These are phyloP conservation scores for Erucastrum elatum DNA, from an alignment of 345 rosid genomes.

Conservation along the genomic window DNA sequence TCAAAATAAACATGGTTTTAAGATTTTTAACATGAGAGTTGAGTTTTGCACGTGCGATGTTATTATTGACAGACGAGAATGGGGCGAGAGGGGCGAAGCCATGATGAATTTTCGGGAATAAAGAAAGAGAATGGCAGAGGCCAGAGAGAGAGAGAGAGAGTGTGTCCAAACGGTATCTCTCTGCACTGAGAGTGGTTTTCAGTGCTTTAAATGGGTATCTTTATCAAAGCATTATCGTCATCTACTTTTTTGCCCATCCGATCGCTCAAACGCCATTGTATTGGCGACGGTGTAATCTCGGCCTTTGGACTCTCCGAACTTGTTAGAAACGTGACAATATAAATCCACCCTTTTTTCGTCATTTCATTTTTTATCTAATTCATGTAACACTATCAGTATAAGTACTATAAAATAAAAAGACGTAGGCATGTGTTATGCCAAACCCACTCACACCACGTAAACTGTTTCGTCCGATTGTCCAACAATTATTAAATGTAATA, in stretches of 20 bases:
- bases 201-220: constrained; percentile 10
- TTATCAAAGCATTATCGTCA: constrained; percentile 9
- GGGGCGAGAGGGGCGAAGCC: not conserved
- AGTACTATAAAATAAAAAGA: not conserved
- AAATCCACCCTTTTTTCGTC: not conserved
- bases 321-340: constrained; percentile 21
- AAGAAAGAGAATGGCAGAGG: not conserved
- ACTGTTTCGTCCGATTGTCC: constrained; percentile 34
- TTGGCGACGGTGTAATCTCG: not conserved
- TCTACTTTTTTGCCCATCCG: constrained; percentile 24
- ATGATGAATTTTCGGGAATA: not conserved
- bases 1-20: not conserved
- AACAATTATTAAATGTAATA: not conserved
- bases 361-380: not conserved
- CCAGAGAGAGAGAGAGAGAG: not conserved
- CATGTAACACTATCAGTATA: not conserved
- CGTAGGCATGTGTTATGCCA: constrained; percentile 42
- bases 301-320: constrained; percentile 18
- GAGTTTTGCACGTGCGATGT: not conserved
- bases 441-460: constrained; percentile 38
- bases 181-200: not conserved
- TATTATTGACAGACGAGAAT: too few relatives aligned
- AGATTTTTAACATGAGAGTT: not conserved
- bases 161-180: not conserved
- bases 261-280: constrained; percentile 12